Evolutionary conservation across 116 monocot genomes (phyloP).

Genomic region (Iris pallida): DNA sequence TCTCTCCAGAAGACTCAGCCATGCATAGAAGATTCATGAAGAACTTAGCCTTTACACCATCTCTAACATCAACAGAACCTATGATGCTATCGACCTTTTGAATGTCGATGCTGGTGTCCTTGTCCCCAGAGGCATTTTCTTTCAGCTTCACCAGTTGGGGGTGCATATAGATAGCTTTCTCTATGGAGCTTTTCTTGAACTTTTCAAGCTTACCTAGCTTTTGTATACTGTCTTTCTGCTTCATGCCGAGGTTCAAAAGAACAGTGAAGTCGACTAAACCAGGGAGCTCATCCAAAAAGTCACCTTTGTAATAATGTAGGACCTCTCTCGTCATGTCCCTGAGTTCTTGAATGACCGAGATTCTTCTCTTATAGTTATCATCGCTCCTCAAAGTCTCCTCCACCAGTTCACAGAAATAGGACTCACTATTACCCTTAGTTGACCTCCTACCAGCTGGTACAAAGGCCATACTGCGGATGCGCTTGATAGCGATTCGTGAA

Average conservation of each 20-base stretch:
- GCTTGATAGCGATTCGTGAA: slow-evolving; percentile 36
- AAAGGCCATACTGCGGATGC: slow-evolving; percentile 45
- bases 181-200: slow-evolving; percentile 48
- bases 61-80: slow-evolving; percentile 32
- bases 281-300: slow-evolving; percentile 72
- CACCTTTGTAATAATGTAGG: slow-evolving; percentile 88
- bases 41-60: slow-evolving; percentile 75
- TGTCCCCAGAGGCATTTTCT: slow-evolving; percentile 34
- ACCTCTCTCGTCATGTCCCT: slow-evolving; percentile 68
- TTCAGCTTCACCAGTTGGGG: slow-evolving; percentile 46
- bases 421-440: slow-evolving; percentile 18
- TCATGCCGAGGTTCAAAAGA: slow-evolving; percentile 42
- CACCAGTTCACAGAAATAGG: slow-evolving; percentile 58
- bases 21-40: slow-evolving; percentile 55
- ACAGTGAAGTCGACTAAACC: slow-evolving; percentile 77
- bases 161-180: slow-evolving; percentile 62
- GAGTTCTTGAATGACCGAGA: slow-evolving; percentile 54
- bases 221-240: slow-evolving; percentile 31
- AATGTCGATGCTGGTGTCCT: slow-evolving; percentile 8
- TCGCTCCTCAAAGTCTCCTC: slow-evolving; percentile 65
- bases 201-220: slow-evolving; percentile 39
- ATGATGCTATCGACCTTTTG: slow-evolving; percentile 45
- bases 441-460: slow-evolving; percentile 25
- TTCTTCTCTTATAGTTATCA: slow-evolving; percentile 38
- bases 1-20: slow-evolving; percentile 58